Evolutionary conservation across 257 asterid genomes (phyloP).

Genomic region (Ligustrum vulgare): DNA sequence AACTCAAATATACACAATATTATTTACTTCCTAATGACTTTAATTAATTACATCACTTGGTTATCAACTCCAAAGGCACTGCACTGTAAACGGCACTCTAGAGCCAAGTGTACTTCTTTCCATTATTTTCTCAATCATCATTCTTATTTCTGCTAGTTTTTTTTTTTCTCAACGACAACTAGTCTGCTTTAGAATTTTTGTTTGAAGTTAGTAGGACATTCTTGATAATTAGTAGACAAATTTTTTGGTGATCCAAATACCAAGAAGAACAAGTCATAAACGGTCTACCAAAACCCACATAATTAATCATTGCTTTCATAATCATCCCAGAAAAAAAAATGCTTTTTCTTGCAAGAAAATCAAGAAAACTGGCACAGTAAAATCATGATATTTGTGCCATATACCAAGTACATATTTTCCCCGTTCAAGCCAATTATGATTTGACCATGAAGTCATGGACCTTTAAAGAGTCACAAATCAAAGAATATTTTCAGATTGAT

Average conservation of each 20-base stretch:
- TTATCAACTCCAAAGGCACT: neutral
- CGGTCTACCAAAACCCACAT: neutral
- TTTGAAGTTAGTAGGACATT: neutral
- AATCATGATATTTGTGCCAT: neutral
- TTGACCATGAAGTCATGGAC: constrained; percentile 36
- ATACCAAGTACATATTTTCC: constrained; percentile 31
- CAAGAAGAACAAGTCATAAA: neutral
- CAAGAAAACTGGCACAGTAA: neutral
- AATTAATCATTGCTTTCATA: neutral
- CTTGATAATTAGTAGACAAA: neutral
- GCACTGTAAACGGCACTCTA: neutral
- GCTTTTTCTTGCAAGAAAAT: neutral
- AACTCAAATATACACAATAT: too few relatives aligned
- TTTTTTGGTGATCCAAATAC: neutral
- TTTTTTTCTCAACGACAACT: neutral
- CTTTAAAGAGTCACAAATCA: neutral
- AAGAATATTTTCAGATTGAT: constrained; percentile 18
- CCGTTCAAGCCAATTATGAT: constrained; percentile 10
- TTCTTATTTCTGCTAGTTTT: neutral
- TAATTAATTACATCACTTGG: too few relatives aligned
- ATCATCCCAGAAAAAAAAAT: neutral
- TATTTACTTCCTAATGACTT: too few relatives aligned
- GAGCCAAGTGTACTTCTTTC: neutral
- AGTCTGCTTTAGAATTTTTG: constrained; percentile 3
- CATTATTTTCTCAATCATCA: neutral